Evolutionary conservation across 805 yeast species (phyloP).

Genomic region (Cyberlindnera mississippiensis): DNA sequence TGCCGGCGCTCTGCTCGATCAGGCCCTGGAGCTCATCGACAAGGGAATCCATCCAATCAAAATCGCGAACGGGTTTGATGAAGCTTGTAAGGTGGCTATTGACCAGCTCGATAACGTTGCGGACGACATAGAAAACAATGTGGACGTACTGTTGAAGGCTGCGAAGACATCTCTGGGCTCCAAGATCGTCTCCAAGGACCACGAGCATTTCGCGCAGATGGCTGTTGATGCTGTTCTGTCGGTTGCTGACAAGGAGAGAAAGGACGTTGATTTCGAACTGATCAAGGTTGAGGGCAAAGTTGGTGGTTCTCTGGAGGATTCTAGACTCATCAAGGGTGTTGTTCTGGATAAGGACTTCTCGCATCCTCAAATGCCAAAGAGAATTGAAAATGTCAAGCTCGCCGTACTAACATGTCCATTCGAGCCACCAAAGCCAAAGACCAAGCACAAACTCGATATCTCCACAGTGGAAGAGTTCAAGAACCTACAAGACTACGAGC

Average conservation of each 20-base stretch:
- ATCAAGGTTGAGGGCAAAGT: slow-evolving; percentile 94
- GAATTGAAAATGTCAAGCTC: slow-evolving; percentile 71
- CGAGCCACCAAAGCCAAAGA: slow-evolving; percentile 99
- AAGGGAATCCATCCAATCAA: slow-evolving; percentile 97
- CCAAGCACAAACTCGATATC: slow-evolving; percentile 94
- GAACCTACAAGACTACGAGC: slow-evolving; percentile 88
- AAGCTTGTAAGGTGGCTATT: slow-evolving; percentile 91
- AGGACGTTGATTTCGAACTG: slow-evolving; percentile 95
- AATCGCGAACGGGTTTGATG: slow-evolving; percentile 95
- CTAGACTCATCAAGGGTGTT: slow-evolving; percentile 84
- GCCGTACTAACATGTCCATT: slow-evolving; percentile 98
- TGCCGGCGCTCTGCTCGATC: slow-evolving; percentile 91
- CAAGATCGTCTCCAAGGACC: slow-evolving; percentile 90
- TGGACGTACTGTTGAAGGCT: slow-evolving; percentile 69
- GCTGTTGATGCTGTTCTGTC: slow-evolving; percentile 94
- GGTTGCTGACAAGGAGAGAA: slow-evolving; percentile 88
- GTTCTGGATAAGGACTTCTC: slow-evolving; percentile 94
- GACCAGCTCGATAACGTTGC: slow-evolving; percentile 69
- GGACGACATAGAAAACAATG: slow-evolving; percentile 49
- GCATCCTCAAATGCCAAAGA: slow-evolving; percentile 96
- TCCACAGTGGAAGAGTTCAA: slow-evolving; percentile 91
- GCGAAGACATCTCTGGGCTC: slow-evolving; percentile 95
- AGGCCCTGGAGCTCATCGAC: slow-evolving; percentile 90
- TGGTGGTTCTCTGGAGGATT: slow-evolving; percentile 90
- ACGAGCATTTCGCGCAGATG: slow-evolving; percentile 90